Conservation (phyloP, 805 yeast genomes). For the Scheffersomyces ergatensis region DNA sequence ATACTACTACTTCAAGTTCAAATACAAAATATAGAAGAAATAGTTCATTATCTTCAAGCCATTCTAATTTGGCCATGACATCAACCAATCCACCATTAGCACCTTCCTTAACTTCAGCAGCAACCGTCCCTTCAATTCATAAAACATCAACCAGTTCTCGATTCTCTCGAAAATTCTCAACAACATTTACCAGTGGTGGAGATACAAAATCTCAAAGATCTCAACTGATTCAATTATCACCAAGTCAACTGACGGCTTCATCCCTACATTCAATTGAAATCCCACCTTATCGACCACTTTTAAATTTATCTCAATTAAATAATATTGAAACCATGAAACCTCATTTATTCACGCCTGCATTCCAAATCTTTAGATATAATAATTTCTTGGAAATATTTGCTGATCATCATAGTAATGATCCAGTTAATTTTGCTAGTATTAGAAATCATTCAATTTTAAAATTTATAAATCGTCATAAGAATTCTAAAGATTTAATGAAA, state of each 20-base stretch:
- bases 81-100: neutral
- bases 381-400: conserved; percentile 27
- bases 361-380: conserved; percentile 28
- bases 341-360: conserved; percentile 23
- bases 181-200: conserved; percentile 8
- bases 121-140: conserved; percentile 4
- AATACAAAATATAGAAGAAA: conserved; percentile 10
- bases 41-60: conserved; percentile 16
- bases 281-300: conserved; percentile 17
- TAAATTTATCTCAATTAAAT: conserved; percentile 24
- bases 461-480: conserved; percentile 22
- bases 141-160: neutral
- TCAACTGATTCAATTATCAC: neutral
- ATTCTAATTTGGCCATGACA: conserved; percentile 6
- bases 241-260: conserved; percentile 1
- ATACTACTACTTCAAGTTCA: too few relatives aligned
- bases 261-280: conserved; percentile 3
- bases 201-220: neutral
- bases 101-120: conserved; percentile 1
- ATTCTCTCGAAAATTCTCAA: conserved; percentile 5
- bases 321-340: conserved; percentile 16
- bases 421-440: conserved; percentile 35
- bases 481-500: conserved; percentile 8
- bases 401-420: conserved; percentile 32
- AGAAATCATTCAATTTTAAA: conserved; percentile 29